These are phyloP conservation scores for Plasmodium gonderi DNA, from an alignment of 169 alveolate genomes.

Conservation along the genomic window DNA sequence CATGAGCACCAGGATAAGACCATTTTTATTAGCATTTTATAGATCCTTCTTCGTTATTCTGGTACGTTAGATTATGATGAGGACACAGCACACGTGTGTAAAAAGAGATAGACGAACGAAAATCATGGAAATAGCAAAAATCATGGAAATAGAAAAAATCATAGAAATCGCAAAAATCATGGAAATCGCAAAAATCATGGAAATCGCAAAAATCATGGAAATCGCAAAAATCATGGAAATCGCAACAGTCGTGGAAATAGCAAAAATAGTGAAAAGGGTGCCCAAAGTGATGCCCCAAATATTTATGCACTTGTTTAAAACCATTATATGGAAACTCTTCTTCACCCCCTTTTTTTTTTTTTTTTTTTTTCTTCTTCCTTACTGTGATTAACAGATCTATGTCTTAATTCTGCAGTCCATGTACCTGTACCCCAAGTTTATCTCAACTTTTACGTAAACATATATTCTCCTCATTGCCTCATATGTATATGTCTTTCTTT, in stretches of 20 bases:
- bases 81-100: background rate
- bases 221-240: too few relatives aligned
- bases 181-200: too few relatives aligned
- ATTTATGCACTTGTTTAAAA: too few relatives aligned
- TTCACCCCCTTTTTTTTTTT: too few relatives aligned
- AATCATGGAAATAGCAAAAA: background rate
- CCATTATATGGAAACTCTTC: too few relatives aligned
- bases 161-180: background rate
- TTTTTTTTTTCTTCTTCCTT: background rate
- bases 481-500: too few relatives aligned
- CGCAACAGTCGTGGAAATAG: too few relatives aligned
- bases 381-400: constrained; percentile 16
- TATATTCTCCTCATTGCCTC: background rate
- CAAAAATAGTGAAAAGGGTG: background rate
- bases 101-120: background rate
- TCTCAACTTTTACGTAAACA: constrained; percentile 54
- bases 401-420: constrained; percentile 34
- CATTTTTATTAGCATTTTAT: background rate
- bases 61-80: constrained; percentile 3
- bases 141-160: background rate
- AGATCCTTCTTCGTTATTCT: constrained; percentile 16
- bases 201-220: too few relatives aligned
- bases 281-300: background rate
- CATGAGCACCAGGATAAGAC: background rate
- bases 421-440: constrained; percentile 35